Evolutionary conservation across 2,329 filamentous ascomycete genomes (phyloP), one percentile per base, ranked within the genome.

Genomic region (Didymella glomerata): DNA sequence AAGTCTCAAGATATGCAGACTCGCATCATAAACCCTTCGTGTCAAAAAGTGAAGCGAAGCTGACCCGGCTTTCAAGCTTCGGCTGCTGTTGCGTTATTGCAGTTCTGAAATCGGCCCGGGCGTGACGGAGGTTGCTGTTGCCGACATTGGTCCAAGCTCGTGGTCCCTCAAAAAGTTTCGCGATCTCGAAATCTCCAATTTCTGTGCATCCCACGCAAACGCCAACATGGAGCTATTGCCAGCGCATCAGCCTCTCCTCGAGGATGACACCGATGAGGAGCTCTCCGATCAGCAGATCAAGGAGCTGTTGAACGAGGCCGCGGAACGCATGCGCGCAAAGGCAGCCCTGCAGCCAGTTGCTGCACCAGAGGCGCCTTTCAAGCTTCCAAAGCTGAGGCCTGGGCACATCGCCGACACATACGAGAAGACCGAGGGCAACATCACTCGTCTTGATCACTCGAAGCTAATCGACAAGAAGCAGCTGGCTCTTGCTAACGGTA

Each of bases 261-360:
- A 69, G 48, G 68, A 73, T 64, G 72, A 75, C 57, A 71, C 69
- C 59, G 76, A 77, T 65, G 79, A 82, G 51, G 81, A 83, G 52
- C 77, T 90, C 61, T 85, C 83, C 36, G 87, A 90, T 72, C 83
- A 86, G 64, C 84, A 89, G 54, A 84, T 91, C 49, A 83, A 86
- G 53, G 78, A 84, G 70, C 80, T 91, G 55, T 82, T 91, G 50
- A 81, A 82, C 53, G 83, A 89, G 76, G 88, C 89, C 55, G 86
- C 90, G 68, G 75, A 78, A 59, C 83, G 88, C 62, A 77, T 90
- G 66, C 74, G 79, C 50, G 76, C 79, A 66, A 79, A 79, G 61
- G 73, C 76, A 56, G 62, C 76, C 67, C 38, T 49, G 46, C 58
- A 61, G 56, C 60, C 63, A 48, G 67, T 72, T 73, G 65, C 67